phyloP scores from a whole-genome alignment of 768 basidiomycete species.

The Kwoniella botswanensis region DNA sequence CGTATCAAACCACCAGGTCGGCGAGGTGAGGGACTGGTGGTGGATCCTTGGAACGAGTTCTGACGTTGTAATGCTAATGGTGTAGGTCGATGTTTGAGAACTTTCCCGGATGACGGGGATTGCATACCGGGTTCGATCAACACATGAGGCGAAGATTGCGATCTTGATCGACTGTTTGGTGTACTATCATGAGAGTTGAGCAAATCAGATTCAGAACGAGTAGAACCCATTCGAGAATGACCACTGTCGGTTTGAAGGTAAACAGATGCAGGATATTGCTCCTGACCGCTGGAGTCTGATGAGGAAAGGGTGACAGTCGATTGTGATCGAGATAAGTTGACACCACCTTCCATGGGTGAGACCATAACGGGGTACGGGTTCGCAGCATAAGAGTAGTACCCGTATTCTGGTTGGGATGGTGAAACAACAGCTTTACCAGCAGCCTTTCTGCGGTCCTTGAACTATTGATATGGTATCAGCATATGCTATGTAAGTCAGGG shows the following conservation, averaged over 20 bases:
- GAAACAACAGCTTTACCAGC: constrained; percentile 41
- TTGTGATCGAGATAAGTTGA: constrained; percentile 42
- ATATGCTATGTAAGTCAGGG: neutral
- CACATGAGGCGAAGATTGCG: constrained; percentile 53
- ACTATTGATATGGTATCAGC: constrained; percentile 37
- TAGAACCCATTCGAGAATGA: constrained; percentile 32
- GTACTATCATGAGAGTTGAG: constrained; percentile 30
- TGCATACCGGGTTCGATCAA: constrained; percentile 33
- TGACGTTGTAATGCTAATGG: constrained; percentile 47
- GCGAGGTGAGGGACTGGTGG: constrained; percentile 49
- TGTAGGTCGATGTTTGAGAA: constrained; percentile 39
- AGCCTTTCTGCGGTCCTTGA: constrained; percentile 55
- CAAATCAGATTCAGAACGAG: constrained; percentile 42
- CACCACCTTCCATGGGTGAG: constrained; percentile 29
- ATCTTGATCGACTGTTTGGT: constrained; percentile 43
- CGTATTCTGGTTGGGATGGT: constrained; percentile 32
- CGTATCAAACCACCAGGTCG: constrained; percentile 43
- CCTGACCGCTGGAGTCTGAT: constrained; percentile 42
- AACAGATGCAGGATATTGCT: constrained; percentile 28
- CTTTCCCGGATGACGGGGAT: constrained; percentile 53
- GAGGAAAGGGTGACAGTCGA: constrained; percentile 47
- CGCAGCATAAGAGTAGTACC: constrained; percentile 31
- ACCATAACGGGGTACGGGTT: constrained; percentile 26
- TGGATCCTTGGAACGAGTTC: constrained; percentile 52
- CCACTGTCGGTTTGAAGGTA: constrained; percentile 23